Base-by-base conservation (phyloP, 768 basidiomycete species). In the Leccinum olivaceopallidum region DNA sequence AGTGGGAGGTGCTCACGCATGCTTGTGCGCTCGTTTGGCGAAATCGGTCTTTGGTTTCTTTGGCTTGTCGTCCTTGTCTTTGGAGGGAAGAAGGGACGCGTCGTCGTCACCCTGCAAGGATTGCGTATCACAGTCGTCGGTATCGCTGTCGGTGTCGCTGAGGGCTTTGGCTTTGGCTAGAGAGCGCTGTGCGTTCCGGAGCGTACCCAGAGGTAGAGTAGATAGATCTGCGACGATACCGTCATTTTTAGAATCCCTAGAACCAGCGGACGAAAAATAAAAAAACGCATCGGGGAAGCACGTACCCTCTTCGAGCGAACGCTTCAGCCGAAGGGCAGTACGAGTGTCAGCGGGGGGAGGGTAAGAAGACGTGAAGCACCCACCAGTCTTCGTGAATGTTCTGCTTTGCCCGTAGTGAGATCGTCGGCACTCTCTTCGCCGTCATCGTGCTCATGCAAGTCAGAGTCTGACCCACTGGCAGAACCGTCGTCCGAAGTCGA, bases 21-120 rank as follows among this genome's bases (percentile, higher is more conserved):
- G 89, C 69, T 98, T 97, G 70, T 83, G 84, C 6, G 81, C 71
- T 48, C 94, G 81, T 74, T 89, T 89, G 13, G 79, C 70, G 4
- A 85, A 77, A 59, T 81, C 78, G 39, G 73, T 79, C 58, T 79
- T 79, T 50, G 74, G 71, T 78, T 55, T 44, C 44, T 3, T 44
- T 44, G 44, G 44, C 4, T 22, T 50, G 49, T 73, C 79, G 51
- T 59, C 71, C 64, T 72, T 75, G 14, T 60, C 67, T 65, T 72
- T 69, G 55, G 44, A 9, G 20, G 55, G 60, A 30, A 18, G 51
- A 53, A 36, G 48, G 52, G 18, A 34, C 34, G 52, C 12, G 60
- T 68, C 61, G 13, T 61, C 26, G 44, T 59, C 56, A 6, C 44
- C 44, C 34, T 71, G 69, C 39, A 4, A 5, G 2, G 68, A 70